phyloP scores from a whole-genome alignment of 352 stramenopile species.

The Globisporangium nunn region DNA sequence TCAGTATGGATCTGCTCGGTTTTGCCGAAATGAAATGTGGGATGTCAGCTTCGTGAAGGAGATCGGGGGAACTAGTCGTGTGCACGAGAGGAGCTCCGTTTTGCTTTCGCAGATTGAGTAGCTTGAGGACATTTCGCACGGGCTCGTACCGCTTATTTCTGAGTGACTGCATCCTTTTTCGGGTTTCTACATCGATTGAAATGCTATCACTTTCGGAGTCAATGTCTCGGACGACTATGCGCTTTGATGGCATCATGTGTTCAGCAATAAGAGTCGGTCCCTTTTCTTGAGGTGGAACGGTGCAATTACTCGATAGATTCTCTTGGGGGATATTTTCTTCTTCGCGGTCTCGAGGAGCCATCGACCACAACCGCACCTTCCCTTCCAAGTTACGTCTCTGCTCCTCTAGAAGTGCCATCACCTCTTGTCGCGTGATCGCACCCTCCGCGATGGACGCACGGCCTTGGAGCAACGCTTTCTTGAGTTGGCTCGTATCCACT shows the following conservation, averaged over 20 bases:
- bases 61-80: slow-evolving; percentile 5
- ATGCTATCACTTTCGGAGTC: neutral
- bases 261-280: neutral
- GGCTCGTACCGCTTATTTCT: slow-evolving; percentile 18
- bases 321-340: neutral
- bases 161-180: slow-evolving; percentile 6
- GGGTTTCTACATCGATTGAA: neutral
- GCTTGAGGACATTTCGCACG: slow-evolving; percentile 44
- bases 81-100: slow-evolving; percentile 1
- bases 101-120: slow-evolving; percentile 44
- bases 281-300: neutral
- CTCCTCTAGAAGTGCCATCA: slow-evolving; percentile 6
- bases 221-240: slow-evolving; percentile 5
- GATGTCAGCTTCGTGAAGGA: neutral
- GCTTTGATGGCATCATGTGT: neutral
- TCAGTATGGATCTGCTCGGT: neutral
- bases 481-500: slow-evolving; percentile 1
- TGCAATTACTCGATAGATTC: neutral
- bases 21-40: neutral
- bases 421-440: slow-evolving; percentile 7
- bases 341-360: neutral
- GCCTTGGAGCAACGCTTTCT: slow-evolving; percentile 2
- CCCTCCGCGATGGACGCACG: neutral
- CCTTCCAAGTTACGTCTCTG: slow-evolving; percentile 9
- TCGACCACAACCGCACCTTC: slow-evolving; percentile 3